Evolutionary conservation across 106 monocot species (phyloP), one percentile per base, ranked within the genome.

Genomic region (Hemerocallis citrina): DNA sequence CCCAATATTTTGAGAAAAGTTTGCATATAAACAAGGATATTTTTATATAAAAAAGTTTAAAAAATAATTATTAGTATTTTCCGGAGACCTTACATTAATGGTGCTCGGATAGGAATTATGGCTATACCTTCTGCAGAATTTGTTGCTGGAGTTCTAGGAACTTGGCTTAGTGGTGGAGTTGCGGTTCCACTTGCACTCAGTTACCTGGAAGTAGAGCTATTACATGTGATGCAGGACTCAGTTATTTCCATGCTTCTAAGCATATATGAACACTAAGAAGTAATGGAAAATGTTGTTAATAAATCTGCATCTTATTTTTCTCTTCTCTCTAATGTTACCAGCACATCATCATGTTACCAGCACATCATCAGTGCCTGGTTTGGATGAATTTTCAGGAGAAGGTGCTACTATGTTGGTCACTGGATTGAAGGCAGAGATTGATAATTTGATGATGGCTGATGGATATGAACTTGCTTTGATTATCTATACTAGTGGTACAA

Each of bases 101-200:
- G 89, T 67, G 80, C 79, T 66, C 84, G 93, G 35, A 65, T 93
- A 41, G 93, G 88, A 9, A 75, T 93, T 63, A 71, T 89, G 39
- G 93, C 89, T 54, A 93, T 85, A 74, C 93, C 93, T 65, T 93
- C 88, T 46, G 72, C 79, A 37, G 93, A 93, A 69, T 93, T 93
- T 85, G 88, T 93, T 77, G 78, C 88, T 62, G 93, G 79, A 19
- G 12, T 93, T 6, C 55, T 88, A 31, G 93, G 81, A 2, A 93
- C 81, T 68, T 93, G 93, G 93, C 82, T 93, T 61, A 60, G 76
- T 77, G 93, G 93, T 34, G 89, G 93, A 72, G 85, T 93, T 59
- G 88, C 82, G 36, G 93, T 93, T 63, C 93, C 93, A 22, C 79
- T 93, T 54, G 93, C 93, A 32, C 61, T 89, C 16, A 93, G 81